Base-by-base conservation (phyloP, 164 flowering plant species). In the Buxus sempervirens region DNA sequence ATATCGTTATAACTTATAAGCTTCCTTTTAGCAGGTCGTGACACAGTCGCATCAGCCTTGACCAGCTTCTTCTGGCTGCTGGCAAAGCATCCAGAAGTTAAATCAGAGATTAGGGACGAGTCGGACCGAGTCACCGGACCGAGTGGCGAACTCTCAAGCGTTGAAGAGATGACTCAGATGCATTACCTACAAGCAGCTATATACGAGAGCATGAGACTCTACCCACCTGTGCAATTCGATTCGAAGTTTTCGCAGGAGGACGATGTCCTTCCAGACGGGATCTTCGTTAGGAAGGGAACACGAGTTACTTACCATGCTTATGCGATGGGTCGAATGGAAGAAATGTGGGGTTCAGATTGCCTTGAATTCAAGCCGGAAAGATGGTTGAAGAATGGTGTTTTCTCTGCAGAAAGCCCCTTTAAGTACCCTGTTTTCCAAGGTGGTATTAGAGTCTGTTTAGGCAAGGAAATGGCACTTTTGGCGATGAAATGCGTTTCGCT, bases 301-400 rank as follows among this genome's bases (percentile, higher is more conserved):
- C 75, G 91, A 63, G 98, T 93, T 0, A 87, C 96, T 0, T 93
- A 88, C 72, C 98, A 93, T 62, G 86, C 89, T 15, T 94, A 90
- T 60, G 98, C 98, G 0, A 93, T 93, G 96, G 98, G 98, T 27
- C 81, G 98, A 73, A 88, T 93, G 91, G 89, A 86, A 42, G 62
- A 69, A 7, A 18, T 86, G 0, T 93, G 98, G 98, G 98, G 98
- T 5, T 49, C 77, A 2, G 96, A 91, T 54, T 78, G 85, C 41
- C 63, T 72, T 0, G 86, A 86, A 19, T 93, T 88, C 76, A 82
- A 74, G 57, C 97, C 98, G 4, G 85, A 86, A 58, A 79, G 97
- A 60, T 93, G 98, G 98, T 42, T 93, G 38, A 53, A 73, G 54
- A 61, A 80, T 13, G 97, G 93, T 0, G 55, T 53, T 2, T 91